Evolutionary conservation across 805 yeast species (phyloP), one percentile per base, ranked within the genome.

Genomic region (Metschnikowia rubicola): DNA sequence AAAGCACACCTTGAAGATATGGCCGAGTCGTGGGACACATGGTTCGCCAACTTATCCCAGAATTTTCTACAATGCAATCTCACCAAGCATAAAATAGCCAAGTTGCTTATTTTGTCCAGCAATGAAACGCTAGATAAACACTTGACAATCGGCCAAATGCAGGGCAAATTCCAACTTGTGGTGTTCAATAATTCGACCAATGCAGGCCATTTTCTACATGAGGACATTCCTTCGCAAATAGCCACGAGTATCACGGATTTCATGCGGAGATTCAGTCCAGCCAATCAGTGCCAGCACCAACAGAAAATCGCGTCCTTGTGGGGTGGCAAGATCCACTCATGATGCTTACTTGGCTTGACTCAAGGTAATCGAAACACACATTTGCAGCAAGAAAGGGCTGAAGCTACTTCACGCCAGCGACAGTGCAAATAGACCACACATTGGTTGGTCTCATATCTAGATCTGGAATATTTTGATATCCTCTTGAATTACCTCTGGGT

Each of bases 131-230:
- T 95, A 30, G 99, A 94, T 66, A 89, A 85, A 53, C 79, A 79
- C 34, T 71, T 94, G 40, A 89, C 91, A 65, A 83, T 94, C 43
- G 99, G 97, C 0, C 99, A 95, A 66, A 94, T 94, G 99, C 98
- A 91, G 67, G 99, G 99, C 1, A 84, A 83, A 62, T 94, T 86
- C 64, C 99, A 95, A 66, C 74, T 94, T 35, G 82, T 88, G 11
- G 94, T 90, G 4, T 84, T 89, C 62, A 66, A 66, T 52, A 85
- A 83, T 45, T 73, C 62, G 33, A 52, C 61, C 7, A 56, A 63
- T 17, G 61, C 90, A 2, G 97, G 98, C 1, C 99, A 94, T 67
- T 94, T 91, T 57, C 70, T 95, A n/a, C 99, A 94, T 40, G 99
- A 94, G 62, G 99, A 94, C 63, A 75, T 78, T 7, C 94, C 97